phyloP scores from a whole-genome alignment of 352 stramenopile genomes.

The Globisporangium takayamanum region DNA sequence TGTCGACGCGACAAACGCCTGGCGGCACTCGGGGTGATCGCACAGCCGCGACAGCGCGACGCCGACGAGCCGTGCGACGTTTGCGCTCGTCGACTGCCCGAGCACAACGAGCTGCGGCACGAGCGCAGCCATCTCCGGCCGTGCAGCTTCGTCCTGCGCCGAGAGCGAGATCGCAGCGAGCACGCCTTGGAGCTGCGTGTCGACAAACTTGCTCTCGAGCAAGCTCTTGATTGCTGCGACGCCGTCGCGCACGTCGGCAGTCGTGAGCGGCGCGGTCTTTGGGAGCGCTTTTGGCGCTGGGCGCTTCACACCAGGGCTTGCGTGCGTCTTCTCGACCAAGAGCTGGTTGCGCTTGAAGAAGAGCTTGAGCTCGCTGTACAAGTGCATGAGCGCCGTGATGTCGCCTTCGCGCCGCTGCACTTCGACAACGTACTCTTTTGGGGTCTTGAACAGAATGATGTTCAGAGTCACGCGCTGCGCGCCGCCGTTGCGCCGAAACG shows the following conservation, averaged over 20 bases:
- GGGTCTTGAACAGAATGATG: conserved; percentile 71
- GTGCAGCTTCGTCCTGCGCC: conserved; percentile 37
- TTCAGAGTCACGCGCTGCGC: conserved; percentile 68
- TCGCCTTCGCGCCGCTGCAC: conserved; percentile 72
- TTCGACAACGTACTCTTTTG: conserved; percentile 72
- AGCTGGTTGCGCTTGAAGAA: conserved; percentile 75
- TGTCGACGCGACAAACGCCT: conserved; percentile 73
- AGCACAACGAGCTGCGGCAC: conserved; percentile 65
- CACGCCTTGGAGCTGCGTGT: conserved; percentile 79
- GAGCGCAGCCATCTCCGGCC: conserved; percentile 53
- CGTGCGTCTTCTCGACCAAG: conserved; percentile 48
- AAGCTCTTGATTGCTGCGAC: conserved; percentile 62
- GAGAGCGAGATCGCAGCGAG: conserved; percentile 78
- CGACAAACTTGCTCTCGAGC: conserved; percentile 68
- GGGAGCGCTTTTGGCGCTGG: conserved; percentile 57
- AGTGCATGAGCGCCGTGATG: conserved; percentile 73
- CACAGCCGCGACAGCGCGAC: conserved; percentile 73
- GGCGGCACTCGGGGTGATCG: conserved; percentile 78
- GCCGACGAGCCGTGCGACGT: conserved; percentile 56
- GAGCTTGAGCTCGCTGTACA: conserved; percentile 70
- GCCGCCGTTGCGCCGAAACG: conserved; percentile 48
- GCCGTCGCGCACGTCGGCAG: conserved; percentile 43
- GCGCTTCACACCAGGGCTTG: conserved; percentile 50
- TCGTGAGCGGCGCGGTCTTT: conserved; percentile 28
- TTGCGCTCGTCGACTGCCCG: conserved; percentile 52